A percentile compares a stretch with the other conserved stretches of the same genome.
Evolutionary conservation across 2,329 filamentous ascomycete genomes (phyloP).

Genomic region (Pseudogymnoascus sp.): DNA sequence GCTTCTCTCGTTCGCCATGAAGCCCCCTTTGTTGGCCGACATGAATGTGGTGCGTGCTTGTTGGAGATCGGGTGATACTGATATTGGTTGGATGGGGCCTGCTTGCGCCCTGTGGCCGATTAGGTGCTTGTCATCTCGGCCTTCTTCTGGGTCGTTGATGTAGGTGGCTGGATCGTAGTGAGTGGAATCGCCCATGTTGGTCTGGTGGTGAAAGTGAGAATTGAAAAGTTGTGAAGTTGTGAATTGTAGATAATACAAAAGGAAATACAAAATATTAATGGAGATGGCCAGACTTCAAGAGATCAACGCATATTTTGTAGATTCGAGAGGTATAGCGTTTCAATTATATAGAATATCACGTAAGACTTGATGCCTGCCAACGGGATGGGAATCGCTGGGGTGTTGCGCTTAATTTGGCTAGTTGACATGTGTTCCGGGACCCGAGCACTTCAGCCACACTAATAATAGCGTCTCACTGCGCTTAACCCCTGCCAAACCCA

Average conservation of each 20-base stretch:
- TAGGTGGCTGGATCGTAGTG: constrained; percentile 1
- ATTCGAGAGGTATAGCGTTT: neutral
- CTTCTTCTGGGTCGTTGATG: neutral
- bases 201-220: neutral
- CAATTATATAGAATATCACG: constrained; percentile 7
- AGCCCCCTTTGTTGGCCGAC: neutral
- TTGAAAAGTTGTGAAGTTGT: neutral
- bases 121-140: neutral
- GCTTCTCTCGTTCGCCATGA: neutral
- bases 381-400: neutral
- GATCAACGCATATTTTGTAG: neutral
- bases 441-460: neutral
- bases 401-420: neutral
- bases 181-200: neutral
- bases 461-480: constrained; percentile 1
- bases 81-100: neutral
- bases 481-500: neutral
- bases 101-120: neutral
- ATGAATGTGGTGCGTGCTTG: neutral
- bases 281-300: neutral
- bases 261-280: neutral
- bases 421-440: neutral
- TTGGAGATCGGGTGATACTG: neutral
- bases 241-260: neutral
- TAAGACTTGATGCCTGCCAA: neutral